Percentiles rank a stretch among this genome's conserved stretches.
phyloP scores from a whole-genome alignment of 345 rosid species.

The Leavenworthia alabamica region DNA sequence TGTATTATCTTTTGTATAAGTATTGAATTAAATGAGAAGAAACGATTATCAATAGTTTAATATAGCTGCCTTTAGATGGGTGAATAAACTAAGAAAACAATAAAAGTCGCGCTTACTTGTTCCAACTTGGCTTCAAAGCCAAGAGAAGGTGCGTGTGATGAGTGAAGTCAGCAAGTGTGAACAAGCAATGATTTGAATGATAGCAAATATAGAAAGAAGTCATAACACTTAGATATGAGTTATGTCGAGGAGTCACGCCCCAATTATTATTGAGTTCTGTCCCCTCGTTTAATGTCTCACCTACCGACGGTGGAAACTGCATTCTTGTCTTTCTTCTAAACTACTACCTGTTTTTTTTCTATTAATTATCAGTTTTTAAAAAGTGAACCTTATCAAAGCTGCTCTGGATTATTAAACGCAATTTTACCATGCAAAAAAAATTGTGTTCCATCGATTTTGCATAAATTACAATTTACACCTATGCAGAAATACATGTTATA shows the following conservation, averaged over 20 bases:
- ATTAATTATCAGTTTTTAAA: too few species aligned
- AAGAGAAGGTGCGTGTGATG: background rate
- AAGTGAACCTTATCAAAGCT: background rate
- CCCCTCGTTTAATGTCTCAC: slow-evolving; percentile 26
- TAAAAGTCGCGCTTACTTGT: slow-evolving; percentile 14
- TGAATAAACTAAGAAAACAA: background rate
- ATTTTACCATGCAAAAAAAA: too few species aligned
- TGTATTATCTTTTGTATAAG: background rate
- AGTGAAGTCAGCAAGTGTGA: background rate
- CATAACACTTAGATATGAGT: slow-evolving; percentile 1
- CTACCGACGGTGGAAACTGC: slow-evolving; percentile 26
- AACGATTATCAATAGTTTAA: slow-evolving; percentile 5
- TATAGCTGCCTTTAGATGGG: background rate
- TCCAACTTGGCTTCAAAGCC: slow-evolving; percentile 24
- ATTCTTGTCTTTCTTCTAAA: slow-evolving; percentile 12
- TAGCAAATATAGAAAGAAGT: background rate
- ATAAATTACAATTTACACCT: background rate
- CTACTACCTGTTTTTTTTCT: slow-evolving; percentile 11
- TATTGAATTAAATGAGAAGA: slow-evolving; percentile 4
- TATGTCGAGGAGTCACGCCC: slow-evolving; percentile 17
- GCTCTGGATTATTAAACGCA: background rate
- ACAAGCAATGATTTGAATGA: slow-evolving; percentile 22
- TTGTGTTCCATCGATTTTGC: background rate
- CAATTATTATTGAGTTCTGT: slow-evolving; percentile 16
- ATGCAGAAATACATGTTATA: too few species aligned